Evolutionary conservation across 331 rosid genomes (phyloP).

Genomic region (Cydonia oblonga): DNA sequence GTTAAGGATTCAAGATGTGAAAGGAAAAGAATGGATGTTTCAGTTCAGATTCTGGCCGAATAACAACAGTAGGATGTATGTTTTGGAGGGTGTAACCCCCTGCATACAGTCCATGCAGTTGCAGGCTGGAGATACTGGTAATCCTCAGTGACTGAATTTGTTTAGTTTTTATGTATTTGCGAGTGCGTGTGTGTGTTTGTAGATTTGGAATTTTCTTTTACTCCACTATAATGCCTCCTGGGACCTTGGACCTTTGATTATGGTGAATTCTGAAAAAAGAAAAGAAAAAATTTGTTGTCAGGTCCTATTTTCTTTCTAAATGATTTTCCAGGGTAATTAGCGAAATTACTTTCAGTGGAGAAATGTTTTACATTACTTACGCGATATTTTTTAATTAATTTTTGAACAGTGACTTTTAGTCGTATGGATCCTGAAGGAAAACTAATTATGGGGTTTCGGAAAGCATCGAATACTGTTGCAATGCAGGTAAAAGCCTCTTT

Average conservation of each 20-base stretch:
- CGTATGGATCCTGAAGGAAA: conserved; percentile 99
- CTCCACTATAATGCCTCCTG: background rate
- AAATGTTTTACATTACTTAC: background rate
- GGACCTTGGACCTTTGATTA: background rate
- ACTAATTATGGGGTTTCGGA: conserved; percentile 95
- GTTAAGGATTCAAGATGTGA: conserved; percentile 85
- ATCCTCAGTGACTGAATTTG: conserved; percentile 1
- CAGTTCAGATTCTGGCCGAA: conserved; percentile 99
- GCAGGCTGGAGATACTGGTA: conserved; percentile 99
- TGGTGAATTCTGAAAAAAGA: background rate
- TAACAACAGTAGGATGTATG: conserved; percentile 99
- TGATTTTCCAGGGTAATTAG: background rate
- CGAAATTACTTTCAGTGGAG: background rate
- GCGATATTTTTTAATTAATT: background rate
- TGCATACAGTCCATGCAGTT: conserved; percentile 99
- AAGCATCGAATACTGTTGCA: conserved; percentile 62
- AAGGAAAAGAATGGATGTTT: conserved; percentile 98
- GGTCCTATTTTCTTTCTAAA: background rate
- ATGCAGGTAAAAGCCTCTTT: conserved; percentile 58
- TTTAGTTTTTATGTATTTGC: background rate
- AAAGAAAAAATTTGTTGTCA: background rate
- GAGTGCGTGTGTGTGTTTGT: background rate
- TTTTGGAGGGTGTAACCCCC: conserved; percentile 96
- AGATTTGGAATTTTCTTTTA: background rate
- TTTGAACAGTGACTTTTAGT: conserved; percentile 78